A percentile compares a stretch with the other conserved stretches of the same genome.
These are phyloP conservation scores for Lecanoromycetidae sp. DNA, from an alignment of 2,329 filamentous ascomycete species.

Conservation along the genomic window DNA sequence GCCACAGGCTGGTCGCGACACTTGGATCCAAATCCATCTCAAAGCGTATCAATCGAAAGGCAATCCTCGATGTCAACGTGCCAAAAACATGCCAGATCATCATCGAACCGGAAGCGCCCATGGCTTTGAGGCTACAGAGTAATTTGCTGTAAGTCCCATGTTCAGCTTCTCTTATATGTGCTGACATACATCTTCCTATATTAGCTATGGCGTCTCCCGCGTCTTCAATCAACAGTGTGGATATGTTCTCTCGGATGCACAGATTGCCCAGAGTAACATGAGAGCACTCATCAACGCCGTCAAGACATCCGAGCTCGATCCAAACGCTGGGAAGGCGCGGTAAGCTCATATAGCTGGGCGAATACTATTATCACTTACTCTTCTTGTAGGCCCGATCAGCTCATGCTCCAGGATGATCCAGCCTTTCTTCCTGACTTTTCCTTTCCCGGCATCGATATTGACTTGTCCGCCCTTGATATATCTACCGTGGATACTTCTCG, in stretches of 20 bases:
- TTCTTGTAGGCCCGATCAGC: constrained; percentile 52
- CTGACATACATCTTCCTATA: constrained; percentile 16
- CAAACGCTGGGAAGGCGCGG: constrained; percentile 59
- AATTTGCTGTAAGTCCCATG: constrained; percentile 54
- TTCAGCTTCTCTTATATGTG: not conserved
- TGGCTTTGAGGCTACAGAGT: constrained; percentile 80
- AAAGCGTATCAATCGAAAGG: constrained; percentile 68
- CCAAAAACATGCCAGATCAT: constrained; percentile 82
- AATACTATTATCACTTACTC: not conserved
- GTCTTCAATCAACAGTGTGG: constrained; percentile 79
- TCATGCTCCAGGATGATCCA: constrained; percentile 71
- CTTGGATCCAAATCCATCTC: constrained; percentile 60
- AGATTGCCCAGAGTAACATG: constrained; percentile 64
- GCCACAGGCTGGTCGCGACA: constrained; percentile 73
- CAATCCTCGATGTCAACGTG: constrained; percentile 79
- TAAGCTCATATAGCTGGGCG: constrained; percentile 31
- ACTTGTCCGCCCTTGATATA: constrained; percentile 36
- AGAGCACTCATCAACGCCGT: constrained; percentile 50
- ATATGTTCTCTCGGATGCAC: constrained; percentile 72
- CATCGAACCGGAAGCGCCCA: constrained; percentile 67
- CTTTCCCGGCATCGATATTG: constrained; percentile 47
- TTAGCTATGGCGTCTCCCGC: constrained; percentile 62
- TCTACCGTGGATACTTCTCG: constrained; percentile 25
- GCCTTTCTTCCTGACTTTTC: constrained; percentile 58
- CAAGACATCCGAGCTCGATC: constrained; percentile 51